Percentiles rank a stretch among this genome's conserved stretches.
These are phyloP conservation scores for Mrakia hoshinonis DNA, from an alignment of 768 basidiomycete species.

Conservation along the genomic window DNA sequence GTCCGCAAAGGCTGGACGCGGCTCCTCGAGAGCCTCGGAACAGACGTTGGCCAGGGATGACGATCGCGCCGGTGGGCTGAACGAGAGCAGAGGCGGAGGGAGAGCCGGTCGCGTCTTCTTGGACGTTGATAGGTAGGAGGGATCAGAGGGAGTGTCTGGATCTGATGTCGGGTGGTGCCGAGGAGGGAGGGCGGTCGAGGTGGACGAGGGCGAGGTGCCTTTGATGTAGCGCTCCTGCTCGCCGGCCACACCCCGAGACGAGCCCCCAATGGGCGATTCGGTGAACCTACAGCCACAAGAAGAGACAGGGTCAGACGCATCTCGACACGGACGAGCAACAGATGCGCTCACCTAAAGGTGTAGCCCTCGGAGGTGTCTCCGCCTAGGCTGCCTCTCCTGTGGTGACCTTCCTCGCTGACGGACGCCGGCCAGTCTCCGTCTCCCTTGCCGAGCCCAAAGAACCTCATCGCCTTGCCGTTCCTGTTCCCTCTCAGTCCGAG, in stretches of 20 bases:
- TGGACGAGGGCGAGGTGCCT: neutral
- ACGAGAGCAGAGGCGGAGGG: neutral
- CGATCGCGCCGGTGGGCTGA: neutral
- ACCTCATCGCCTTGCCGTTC: neutral
- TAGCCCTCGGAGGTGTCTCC: no score
- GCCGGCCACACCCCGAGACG: constrained; percentile 1
- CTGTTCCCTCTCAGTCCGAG: neutral
- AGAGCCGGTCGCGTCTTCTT: neutral
- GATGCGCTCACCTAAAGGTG: no score
- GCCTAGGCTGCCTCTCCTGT: no score
- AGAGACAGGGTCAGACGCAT: neutral
- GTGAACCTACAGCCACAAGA: neutral
- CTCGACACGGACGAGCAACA: no score
- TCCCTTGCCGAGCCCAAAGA: neutral
- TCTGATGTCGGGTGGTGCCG: no score
- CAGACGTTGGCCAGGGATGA: neutral
- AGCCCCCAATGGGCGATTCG: neutral
- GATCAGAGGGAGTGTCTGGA: neutral
- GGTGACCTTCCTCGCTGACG: no score
- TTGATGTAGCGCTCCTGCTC: constrained; percentile 11
- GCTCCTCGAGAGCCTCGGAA: neutral
- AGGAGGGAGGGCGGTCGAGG: no score
- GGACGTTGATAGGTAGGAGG: neutral
- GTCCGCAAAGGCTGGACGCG: neutral
- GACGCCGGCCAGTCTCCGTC: neutral